Percentiles rank a stretch among this genome's conserved stretches.
Evolutionary conservation across 192 early-diverging fungal species (phyloP).

Genomic region (Coemansia sp.): DNA sequence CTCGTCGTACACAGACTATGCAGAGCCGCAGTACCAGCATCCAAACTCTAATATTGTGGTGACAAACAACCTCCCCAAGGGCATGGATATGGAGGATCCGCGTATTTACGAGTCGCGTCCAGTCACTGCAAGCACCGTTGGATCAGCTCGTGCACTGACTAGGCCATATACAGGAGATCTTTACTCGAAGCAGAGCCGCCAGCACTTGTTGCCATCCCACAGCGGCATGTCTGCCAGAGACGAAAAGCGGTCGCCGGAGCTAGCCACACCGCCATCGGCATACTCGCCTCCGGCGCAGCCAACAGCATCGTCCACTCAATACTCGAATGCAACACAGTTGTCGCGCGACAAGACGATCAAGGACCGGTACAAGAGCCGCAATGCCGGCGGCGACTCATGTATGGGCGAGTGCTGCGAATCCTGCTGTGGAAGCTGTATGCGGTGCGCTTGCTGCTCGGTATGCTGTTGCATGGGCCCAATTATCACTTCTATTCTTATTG

Average conservation of each 20-base stretch:
- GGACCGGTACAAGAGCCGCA: conserved; percentile 38
- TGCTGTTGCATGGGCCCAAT: conserved; percentile 45
- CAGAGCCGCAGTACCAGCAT: background rate
- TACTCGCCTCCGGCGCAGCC: conserved; percentile 43
- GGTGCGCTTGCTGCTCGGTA: conserved; percentile 30
- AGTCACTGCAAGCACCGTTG: conserved; percentile 21
- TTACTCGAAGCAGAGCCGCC: conserved; percentile 29
- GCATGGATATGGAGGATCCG: conserved; percentile 7
- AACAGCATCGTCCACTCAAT: conserved; percentile 11
- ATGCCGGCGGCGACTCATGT: conserved; percentile 50
- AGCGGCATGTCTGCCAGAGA: conserved; percentile 8
- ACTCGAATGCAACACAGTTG: conserved; percentile 27
- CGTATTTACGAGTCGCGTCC: conserved; percentile 12
- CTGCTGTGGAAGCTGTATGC: conserved; percentile 47
- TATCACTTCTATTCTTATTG: conserved; percentile 23
- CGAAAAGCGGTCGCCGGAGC: background rate
- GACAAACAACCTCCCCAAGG: conserved; percentile 18
- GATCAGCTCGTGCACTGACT: conserved; percentile 19
- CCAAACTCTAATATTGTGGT: conserved; percentile 5
- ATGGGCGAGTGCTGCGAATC: conserved; percentile 52
- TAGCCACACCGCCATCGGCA: conserved; percentile 17
- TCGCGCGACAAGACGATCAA: conserved; percentile 45
- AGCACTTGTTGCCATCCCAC: conserved; percentile 21
- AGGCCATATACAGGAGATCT: conserved; percentile 7
- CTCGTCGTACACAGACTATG: background rate